Conservation (phyloP, 441 rosid species). For the Bocquillonia castaneifolia region DNA sequence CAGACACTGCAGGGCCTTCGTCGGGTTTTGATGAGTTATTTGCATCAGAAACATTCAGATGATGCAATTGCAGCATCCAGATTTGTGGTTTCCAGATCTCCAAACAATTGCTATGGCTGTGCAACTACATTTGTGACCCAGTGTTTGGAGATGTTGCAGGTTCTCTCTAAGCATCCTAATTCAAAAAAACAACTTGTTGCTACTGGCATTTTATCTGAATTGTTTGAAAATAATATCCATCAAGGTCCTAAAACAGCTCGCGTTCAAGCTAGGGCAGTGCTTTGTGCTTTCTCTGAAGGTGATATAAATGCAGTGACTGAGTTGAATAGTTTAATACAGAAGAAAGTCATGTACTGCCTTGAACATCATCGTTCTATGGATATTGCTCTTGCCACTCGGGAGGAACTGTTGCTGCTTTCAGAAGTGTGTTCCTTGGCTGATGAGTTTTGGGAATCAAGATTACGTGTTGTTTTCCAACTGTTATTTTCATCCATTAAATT, state of each 20-base stretch:
- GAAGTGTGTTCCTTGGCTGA: constrained; percentile 98
- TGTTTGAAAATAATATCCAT: constrained; percentile 98
- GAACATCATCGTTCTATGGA: constrained; percentile 99
- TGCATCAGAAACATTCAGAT: constrained; percentile 93
- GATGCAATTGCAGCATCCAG: constrained; percentile 60
- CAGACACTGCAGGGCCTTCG: constrained; percentile 99
- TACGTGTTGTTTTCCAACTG: constrained; percentile 95
- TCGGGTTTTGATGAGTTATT: constrained; percentile 90
- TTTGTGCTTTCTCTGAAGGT: constrained; percentile 95
- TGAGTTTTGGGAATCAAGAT: constrained; percentile 98
- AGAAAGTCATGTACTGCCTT: constrained; percentile 98
- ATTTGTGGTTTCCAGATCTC: constrained; percentile 89
- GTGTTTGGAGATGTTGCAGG: constrained; percentile 93
- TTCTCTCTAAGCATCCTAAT: constrained; percentile 74
- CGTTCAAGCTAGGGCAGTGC: constrained; percentile 92
- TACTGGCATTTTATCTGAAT: constrained; percentile 86
- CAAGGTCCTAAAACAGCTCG: constrained; percentile 97
- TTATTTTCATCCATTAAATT: constrained; percentile 94
- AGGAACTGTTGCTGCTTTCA: constrained; percentile 92
- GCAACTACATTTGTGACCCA: constrained; percentile 96
- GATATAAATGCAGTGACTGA: constrained; percentile 84
- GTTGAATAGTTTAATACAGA: constrained; percentile 90
- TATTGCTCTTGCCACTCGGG: constrained; percentile 90
- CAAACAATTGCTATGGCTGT: constrained; percentile 98
- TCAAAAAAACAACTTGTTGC: constrained; percentile 92